A percentile compares a stretch with the other conserved stretches of the same genome.
phyloP scores from a whole-genome alignment of 2,329 filamentous ascomycete species.

The Trichophyton simii region DNA sequence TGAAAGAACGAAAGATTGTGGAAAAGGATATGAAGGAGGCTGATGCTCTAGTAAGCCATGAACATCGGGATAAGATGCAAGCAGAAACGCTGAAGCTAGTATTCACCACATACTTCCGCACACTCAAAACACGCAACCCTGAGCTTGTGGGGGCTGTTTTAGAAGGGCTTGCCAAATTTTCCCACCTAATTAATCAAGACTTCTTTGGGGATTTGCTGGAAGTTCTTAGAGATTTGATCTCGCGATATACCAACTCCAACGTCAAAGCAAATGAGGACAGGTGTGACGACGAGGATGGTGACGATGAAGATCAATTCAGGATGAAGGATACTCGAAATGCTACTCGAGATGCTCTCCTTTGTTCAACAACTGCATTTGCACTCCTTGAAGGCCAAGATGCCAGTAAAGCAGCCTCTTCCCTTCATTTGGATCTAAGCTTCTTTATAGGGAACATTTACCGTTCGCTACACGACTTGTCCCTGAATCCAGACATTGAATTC shows the following conservation, averaged over 20 bases:
- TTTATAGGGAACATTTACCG: constrained; percentile 92
- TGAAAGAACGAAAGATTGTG: constrained; percentile 74
- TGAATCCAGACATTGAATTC: constrained; percentile 77
- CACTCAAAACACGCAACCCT: constrained; percentile 69
- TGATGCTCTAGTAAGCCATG: constrained; percentile 79
- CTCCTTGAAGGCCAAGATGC: constrained; percentile 88
- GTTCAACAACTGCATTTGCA: constrained; percentile 93
- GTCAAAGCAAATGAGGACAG: constrained; percentile 35
- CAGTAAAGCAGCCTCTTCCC: constrained; percentile 63
- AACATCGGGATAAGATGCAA: constrained; percentile 87
- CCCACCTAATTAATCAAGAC: constrained; percentile 95
- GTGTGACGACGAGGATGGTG: constrained; percentile 35
- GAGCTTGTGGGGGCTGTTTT: constrained; percentile 93
- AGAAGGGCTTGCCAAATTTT: constrained; percentile 84
- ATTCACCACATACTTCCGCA: constrained; percentile 88
- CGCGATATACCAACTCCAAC: constrained; percentile 41
- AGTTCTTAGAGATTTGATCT: constrained; percentile 83
- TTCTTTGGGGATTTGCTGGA: constrained; percentile 96
- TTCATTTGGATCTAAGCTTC: constrained; percentile 86
- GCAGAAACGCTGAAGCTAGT: constrained; percentile 92
- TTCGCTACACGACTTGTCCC: constrained; percentile 62
- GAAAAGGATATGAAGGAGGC: constrained; percentile 90
- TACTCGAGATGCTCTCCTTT: constrained; percentile 78
- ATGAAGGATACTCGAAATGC: constrained; percentile 49
- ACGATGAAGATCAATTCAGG: constrained; percentile 30